phyloP scores from a whole-genome alignment of 305 asterid species.

The Fraxinus latifolia region DNA sequence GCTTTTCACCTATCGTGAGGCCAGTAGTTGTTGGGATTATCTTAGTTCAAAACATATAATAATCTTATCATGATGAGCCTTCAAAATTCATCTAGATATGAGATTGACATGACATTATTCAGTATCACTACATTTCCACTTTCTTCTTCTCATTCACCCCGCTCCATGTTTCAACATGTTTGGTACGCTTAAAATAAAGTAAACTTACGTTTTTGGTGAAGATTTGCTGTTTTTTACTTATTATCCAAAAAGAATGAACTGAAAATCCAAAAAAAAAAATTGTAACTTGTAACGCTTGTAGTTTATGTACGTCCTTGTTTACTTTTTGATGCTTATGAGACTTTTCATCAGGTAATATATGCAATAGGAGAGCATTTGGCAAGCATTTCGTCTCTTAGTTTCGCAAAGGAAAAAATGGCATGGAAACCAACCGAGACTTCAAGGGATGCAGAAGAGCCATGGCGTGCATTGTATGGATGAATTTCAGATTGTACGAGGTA shows the following conservation, averaged over 20 bases:
- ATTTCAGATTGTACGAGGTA: neutral
- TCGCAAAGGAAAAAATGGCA: slow-evolving; percentile 52
- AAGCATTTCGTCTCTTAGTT: slow-evolving; percentile 49
- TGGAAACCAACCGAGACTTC: slow-evolving; percentile 54
- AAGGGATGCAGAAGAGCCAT: slow-evolving; percentile 57
- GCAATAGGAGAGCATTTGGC: slow-evolving; percentile 65
- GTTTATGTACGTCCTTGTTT: neutral
- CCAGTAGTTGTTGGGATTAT: neutral
- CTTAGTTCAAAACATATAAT: neutral
- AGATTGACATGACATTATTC: neutral
- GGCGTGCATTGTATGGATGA: slow-evolving; percentile 85
- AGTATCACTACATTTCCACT: neutral
- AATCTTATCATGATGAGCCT: neutral
- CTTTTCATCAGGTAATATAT: slow-evolving; percentile 49
- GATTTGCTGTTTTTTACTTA: neutral
- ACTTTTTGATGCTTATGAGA: neutral
- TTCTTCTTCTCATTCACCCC: neutral
- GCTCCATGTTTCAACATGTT: neutral
- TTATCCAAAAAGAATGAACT: neutral
- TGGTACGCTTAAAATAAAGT: neutral
- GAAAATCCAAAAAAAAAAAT: neutral
- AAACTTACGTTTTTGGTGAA: neutral
- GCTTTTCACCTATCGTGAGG: neutral
- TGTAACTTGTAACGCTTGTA: neutral
- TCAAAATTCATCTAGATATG: neutral